Conservation (phyloP, 345 rosid species). For the Raphanus raphanistrum region DNA sequence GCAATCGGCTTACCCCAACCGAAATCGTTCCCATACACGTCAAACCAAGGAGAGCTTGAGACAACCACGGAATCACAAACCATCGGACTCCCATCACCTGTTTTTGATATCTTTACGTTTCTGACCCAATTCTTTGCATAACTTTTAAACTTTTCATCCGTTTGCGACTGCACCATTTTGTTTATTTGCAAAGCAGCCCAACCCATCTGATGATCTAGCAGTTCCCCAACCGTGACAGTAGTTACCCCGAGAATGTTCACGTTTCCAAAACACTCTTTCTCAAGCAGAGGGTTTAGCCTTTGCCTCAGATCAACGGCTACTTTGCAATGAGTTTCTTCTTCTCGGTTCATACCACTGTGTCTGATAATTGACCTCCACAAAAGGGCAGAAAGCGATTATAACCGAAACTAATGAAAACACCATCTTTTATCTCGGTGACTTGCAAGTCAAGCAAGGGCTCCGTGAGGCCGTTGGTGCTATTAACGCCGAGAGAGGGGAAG, state of each 20-base stretch:
- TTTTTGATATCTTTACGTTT: neutral
- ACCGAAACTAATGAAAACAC: neutral
- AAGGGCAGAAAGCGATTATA: neutral
- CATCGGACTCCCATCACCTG: neutral
- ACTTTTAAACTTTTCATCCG: neutral
- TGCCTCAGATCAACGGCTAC: neutral
- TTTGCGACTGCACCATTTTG: neutral
- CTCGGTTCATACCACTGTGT: neutral
- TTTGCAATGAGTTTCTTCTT: neutral
- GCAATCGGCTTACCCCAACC: neutral
- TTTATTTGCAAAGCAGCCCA: constrained; percentile 1
- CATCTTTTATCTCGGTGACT: neutral
- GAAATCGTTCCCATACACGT: neutral
- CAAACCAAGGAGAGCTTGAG: neutral
- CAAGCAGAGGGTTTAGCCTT: neutral
- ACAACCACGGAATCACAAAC: neutral
- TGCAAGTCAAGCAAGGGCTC: neutral
- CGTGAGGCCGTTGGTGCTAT: neutral
- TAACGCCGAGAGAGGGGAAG: neutral
- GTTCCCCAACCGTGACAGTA: neutral
- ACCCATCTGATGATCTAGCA: neutral
- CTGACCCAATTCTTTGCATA: neutral
- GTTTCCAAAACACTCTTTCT: neutral
- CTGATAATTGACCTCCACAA: neutral
- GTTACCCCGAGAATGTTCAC: neutral